A percentile compares a stretch with the other conserved stretches of the same genome.
phyloP scores from a whole-genome alignment of 1,284 basidiomycete species.

The Phylloboletellus chloephorus region DNA sequence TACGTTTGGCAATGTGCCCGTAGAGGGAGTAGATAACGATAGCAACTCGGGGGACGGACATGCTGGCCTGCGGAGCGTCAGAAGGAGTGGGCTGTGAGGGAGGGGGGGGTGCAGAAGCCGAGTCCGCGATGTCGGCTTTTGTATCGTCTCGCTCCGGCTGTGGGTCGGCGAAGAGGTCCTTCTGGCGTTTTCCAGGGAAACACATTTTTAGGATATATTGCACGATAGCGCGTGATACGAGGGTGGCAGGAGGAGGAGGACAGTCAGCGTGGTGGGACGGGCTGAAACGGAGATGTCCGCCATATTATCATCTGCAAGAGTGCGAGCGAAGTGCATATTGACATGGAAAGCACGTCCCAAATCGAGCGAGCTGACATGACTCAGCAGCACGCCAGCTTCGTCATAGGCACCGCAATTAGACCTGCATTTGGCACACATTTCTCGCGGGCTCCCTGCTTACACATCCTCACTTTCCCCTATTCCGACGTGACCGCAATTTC shows the following conservation, averaged over 20 bases:
- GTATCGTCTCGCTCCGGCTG: slow-evolving; percentile 14
- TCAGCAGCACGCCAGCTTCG: too few species aligned
- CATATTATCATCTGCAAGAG: too few species aligned
- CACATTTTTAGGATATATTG: slow-evolving; percentile 31
- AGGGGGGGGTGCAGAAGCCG: background rate
- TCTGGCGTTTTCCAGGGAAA: slow-evolving; percentile 39
- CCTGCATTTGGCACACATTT: too few species aligned
- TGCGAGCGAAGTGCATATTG: too few species aligned
- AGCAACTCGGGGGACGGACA: slow-evolving; percentile 55
- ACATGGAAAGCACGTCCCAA: too few species aligned
- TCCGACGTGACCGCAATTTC: too few species aligned
- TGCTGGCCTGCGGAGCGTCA: slow-evolving; percentile 5
- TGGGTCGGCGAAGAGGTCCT: slow-evolving; percentile 31
- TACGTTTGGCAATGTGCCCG: slow-evolving; percentile 71
- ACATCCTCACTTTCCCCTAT: too few species aligned
- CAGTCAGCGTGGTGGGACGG: slow-evolving; percentile 5
- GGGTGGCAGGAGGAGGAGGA: background rate
- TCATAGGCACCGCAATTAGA: too few species aligned
- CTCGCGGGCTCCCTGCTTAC: too few species aligned
- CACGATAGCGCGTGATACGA: slow-evolving; percentile 8
- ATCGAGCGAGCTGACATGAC: too few species aligned
- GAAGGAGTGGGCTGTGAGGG: slow-evolving; percentile 2
- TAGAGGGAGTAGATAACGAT: slow-evolving; percentile 83
- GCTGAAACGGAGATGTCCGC: too few species aligned
- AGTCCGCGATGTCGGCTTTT: slow-evolving; percentile 13